Base-by-base conservation (phyloP, 2,329 filamentous ascomycete species). In the Epicoccum sorghinum region DNA sequence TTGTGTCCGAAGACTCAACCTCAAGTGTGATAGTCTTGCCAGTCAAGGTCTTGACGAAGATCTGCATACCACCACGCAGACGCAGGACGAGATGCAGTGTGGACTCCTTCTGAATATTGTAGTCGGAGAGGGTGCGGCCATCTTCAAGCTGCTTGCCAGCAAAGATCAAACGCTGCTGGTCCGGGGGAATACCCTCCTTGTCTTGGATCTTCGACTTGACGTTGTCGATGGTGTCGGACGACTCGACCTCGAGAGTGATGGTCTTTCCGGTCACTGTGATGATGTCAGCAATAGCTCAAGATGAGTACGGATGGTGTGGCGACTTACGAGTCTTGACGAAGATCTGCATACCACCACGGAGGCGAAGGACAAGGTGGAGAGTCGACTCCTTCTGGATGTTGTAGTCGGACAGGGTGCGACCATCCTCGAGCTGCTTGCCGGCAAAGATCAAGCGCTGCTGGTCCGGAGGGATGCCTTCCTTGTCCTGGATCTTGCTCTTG, bases 381-480 rank as follows among this genome's bases (percentile, higher is more conserved):
- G 88, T 91, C 1, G 84, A 87, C 76, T 81, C 77, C 76, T 96
- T 96, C 79, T 96, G 92, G 47, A 96, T 96, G 80, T 96, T 96
- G 86, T 96, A 96, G 75, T 96, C 92, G 65, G 86, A 89, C 1
- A 96, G 81, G 42, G 92, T 96, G 56, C 93, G 91, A 59, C 93
- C 93, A 68, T 98, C 93, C 78, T 98, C 93, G 4, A 97, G 89
- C 77, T 97, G 93, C 84, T 97, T 97, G 61, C 93, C 93, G 39
- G 93, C 93, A 68, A 97, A 98, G 77, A 97, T 97, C 69, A 98
- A 78, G 68, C 93, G 93, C 82, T 98, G 93, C 79, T 98, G 93
- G 75, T 97, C 93, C 6, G 93, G 93, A 39, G 93, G 93, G 54
- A 97, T 97, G 41, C 93, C 93, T 78, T 97, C 93, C 86, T 97